Percentiles rank a stretch among this genome's conserved stretches.
Evolutionary conservation across 805 yeast genomes (phyloP).

Genomic region (Saturnispora ahearnii): DNA sequence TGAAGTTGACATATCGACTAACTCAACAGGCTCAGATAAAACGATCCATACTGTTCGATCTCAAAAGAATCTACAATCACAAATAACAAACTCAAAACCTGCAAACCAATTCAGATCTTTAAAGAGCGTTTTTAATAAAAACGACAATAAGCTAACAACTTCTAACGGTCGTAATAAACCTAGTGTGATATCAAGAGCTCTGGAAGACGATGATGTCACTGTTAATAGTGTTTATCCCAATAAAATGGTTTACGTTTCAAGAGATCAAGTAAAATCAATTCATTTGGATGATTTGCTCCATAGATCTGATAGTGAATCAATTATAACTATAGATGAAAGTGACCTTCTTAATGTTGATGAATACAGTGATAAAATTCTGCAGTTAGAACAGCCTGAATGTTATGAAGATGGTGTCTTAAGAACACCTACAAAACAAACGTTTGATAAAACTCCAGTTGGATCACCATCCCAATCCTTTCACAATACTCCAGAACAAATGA

Average conservation of each 20-base stretch:
- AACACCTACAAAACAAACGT: constrained; percentile 10
- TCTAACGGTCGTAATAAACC: constrained; percentile 5
- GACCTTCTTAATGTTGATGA: not conserved
- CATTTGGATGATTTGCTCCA: constrained; percentile 13
- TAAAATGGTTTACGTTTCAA: constrained; percentile 8
- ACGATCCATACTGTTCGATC: constrained; percentile 4
- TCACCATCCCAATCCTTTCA: constrained; percentile 10
- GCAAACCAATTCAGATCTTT: constrained; percentile 26
- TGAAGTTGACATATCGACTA: constrained; percentile 3
- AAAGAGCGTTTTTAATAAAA: constrained; percentile 17
- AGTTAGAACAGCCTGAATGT: not conserved
- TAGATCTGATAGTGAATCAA: constrained; percentile 8
- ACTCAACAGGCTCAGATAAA: not conserved
- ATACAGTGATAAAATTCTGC: not conserved
- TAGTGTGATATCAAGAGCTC: constrained; percentile 17
- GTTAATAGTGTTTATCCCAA: constrained; percentile 16
- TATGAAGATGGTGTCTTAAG: not conserved
- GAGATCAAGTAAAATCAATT: constrained; percentile 13
- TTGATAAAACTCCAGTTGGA: constrained; percentile 11
- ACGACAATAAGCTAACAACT: constrained; percentile 10
- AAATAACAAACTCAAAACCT: constrained; percentile 12
- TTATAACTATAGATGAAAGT: constrained; percentile 3
- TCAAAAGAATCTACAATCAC: not conserved
- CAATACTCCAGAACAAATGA: constrained; percentile 8
- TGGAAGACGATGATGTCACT: constrained; percentile 19